phyloP scores from a whole-genome alignment of 495 filamentous ascomycete species.

The Hypoxylon trugodes region DNA sequence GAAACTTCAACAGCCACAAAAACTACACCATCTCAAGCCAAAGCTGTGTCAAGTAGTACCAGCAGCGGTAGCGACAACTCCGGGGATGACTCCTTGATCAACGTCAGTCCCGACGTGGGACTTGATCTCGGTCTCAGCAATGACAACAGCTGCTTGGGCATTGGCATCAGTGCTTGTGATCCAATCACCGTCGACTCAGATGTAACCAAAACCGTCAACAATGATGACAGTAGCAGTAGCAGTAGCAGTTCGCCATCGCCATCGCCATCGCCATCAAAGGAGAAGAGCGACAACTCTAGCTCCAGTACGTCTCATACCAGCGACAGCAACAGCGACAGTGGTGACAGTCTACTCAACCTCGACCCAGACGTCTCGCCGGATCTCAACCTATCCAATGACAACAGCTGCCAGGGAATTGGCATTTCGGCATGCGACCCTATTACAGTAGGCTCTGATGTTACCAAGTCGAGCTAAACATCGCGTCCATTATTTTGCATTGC shows the following conservation, averaged over 20 bases:
- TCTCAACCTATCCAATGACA: slow-evolving; percentile 19
- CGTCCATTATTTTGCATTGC: too few species aligned
- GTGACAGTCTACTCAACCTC: slow-evolving; percentile 11
- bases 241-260: neutral
- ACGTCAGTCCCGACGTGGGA: slow-evolving; percentile 17
- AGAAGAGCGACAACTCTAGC: neutral
- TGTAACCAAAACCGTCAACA: slow-evolving; percentile 16
- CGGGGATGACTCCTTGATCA: slow-evolving; percentile 19
- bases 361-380: slow-evolving; percentile 15
- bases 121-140: slow-evolving; percentile 20
- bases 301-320: neutral
- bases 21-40: slow-evolving; percentile 1
- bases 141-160: slow-evolving; percentile 37
- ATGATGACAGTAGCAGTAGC: neutral
- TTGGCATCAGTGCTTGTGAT: slow-evolving; percentile 46
- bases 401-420: slow-evolving; percentile 37
- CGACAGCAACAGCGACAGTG: slow-evolving; percentile 4
- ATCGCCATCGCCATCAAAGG: neutral
- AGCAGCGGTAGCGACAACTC: neutral
- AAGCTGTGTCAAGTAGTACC: neutral
- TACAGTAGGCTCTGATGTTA: slow-evolving; percentile 26
- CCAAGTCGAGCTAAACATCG: too few species aligned
- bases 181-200: slow-evolving; percentile 39
- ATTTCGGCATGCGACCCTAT: slow-evolving; percentile 45
- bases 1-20: slow-evolving; percentile 10